A percentile compares a stretch with the other conserved stretches of the same genome.
These are phyloP conservation scores for Trichoderma reesei DNA, from an alignment of 495 filamentous ascomycete genomes.

Conservation along the genomic window DNA sequence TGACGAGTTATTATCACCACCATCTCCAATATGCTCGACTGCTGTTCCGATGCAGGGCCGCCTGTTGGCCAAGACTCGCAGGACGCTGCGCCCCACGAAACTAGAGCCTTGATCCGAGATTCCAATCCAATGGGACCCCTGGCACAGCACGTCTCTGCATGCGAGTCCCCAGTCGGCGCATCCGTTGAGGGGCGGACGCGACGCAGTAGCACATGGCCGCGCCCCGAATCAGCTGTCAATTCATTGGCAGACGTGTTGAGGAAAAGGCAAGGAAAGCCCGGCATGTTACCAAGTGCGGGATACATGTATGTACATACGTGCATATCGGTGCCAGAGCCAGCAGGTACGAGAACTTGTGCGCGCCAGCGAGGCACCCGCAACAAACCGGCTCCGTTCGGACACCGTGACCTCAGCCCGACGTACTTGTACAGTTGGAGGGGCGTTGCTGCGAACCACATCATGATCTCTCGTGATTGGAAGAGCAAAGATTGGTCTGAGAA, in stretches of 20 bases:
- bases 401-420: not conserved
- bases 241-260: not conserved
- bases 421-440: not conserved
- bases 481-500: not conserved
- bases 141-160: not conserved
- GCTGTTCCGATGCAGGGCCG: not conserved
- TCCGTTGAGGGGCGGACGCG: not conserved
- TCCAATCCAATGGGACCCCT: conserved; percentile 6
- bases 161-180: not conserved
- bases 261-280: too few species aligned
- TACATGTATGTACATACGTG: not conserved
- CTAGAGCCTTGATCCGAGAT: not conserved
- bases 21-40: not conserved
- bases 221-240: not conserved
- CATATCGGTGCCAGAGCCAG: not conserved
- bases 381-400: not conserved
- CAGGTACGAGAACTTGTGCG: not conserved
- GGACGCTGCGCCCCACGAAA: not conserved
- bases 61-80: not conserved
- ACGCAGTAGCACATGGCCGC: conserved; percentile 3
- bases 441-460: conserved; percentile 3
- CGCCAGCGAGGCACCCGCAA: not conserved
- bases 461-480: not conserved
- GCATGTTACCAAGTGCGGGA: not conserved
- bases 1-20: not conserved